Conservation (phyloP, 2,329 filamentous ascomycete genomes). For the Calonectria montana region DNA sequence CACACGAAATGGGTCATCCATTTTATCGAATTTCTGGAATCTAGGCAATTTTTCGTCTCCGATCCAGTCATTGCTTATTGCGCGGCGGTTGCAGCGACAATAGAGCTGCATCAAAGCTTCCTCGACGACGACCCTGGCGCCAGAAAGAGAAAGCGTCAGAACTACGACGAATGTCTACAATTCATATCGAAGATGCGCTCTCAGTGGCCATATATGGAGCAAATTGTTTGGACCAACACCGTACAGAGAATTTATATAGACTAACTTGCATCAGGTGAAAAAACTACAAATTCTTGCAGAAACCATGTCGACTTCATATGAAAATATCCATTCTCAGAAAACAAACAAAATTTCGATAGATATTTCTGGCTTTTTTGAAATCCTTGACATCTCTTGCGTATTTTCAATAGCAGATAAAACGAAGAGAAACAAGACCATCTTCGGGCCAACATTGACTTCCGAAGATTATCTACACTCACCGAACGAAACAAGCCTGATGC, state of each 20-base stretch:
- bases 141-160: background rate
- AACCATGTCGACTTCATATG: background rate
- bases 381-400: background rate
- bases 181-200: background rate
- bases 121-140: background rate
- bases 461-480: background rate
- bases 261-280: background rate
- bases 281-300: conserved; percentile 2
- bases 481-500: background rate
- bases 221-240: background rate
- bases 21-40: conserved; percentile 4
- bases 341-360: background rate
- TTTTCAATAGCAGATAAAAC: background rate
- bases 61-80: conserved; percentile 6
- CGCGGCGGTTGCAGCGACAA: background rate
- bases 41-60: background rate
- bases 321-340: background rate
- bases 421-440: background rate
- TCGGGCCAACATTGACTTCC: background rate
- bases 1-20: conserved; percentile 6
- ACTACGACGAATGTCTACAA: background rate
- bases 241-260: background rate
- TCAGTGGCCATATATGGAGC: background rate
- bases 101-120: conserved; percentile 9
- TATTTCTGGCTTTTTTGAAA: conserved; percentile 10